Evolutionary conservation across 164 flowering plant species (phyloP).

Genomic region (Euptelea pleiosperma): DNA sequence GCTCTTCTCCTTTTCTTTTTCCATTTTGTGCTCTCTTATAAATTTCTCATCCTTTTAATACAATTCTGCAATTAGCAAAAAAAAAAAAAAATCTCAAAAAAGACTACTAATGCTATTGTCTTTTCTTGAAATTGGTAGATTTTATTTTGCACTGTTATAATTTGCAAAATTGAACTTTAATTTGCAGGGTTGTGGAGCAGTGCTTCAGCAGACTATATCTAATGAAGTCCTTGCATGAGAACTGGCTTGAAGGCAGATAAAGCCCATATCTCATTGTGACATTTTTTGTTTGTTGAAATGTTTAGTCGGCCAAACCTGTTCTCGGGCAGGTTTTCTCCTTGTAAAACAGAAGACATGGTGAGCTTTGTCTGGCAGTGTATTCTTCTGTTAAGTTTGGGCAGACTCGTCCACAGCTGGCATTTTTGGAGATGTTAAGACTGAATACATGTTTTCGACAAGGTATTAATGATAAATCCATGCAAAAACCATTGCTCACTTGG

Average conservation of each 20-base stretch:
- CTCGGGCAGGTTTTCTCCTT: background rate
- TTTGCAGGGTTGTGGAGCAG: slow-evolving; percentile 89
- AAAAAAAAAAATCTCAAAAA: too few relatives aligned
- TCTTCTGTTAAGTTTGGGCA: background rate
- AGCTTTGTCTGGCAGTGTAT: background rate
- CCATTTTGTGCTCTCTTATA: too few relatives aligned
- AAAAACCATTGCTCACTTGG: too few relatives aligned
- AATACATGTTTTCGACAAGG: too few relatives aligned
- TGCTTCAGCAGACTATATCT: slow-evolving; percentile 78
- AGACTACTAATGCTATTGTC: background rate
- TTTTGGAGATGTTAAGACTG: too few relatives aligned
- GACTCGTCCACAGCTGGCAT: too few relatives aligned
- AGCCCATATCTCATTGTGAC: background rate
- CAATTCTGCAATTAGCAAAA: too few relatives aligned
- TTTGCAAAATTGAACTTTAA: slow-evolving; percentile 3
- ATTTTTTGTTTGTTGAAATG: background rate
- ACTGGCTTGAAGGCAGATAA: slow-evolving; percentile 25
- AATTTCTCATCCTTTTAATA: too few relatives aligned
- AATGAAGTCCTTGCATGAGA: slow-evolving; percentile 82
- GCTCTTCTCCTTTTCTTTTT: too few relatives aligned
- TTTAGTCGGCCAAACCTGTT: background rate
- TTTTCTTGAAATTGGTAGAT: background rate
- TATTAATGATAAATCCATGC: too few relatives aligned
- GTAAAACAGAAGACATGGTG: slow-evolving; percentile 4
- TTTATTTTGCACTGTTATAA: background rate